Base-by-base conservation (phyloP, 225 moss, liverwort and hornwort genomes). In the Rhytidiadelphus loreus region DNA sequence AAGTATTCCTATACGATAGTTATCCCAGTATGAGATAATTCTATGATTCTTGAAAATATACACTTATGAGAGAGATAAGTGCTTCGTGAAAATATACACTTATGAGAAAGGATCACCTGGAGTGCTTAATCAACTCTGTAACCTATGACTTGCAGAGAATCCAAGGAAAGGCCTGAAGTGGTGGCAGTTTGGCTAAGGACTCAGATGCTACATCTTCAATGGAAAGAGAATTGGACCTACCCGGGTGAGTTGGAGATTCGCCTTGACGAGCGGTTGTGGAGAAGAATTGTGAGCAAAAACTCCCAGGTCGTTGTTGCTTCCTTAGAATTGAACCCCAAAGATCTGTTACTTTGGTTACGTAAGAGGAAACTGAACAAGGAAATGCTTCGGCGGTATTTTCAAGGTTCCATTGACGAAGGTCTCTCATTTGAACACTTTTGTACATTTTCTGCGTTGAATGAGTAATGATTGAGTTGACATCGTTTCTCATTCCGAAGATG, bases 111-210 rank as follows among this genome's bases (percentile, higher is more conserved):
- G 33, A 75, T 16, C 59, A 89, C 41, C 58, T 52, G 52, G 7
- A 46, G 46, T 7, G 46, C 7, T 80, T 53, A 80, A 74, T 75
- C 65, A 75, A 16, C 29, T 83, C 33, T 78, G 35, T 28, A 48
- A 85, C 53, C 29, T 52, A 73, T 74, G 61, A 55, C 66, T 83
- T 80, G 90, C 88, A 92, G 90, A 75, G 60, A 86, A 75, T 83
- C 79, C 74, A 80, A 86, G 83, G 86, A 75, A 83, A 26, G 63
- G 28, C 22, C 52, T 60, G 60, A 86, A 66, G 80, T 83, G 88
- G 86, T 92, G 83, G 88, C 86, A 83, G 65, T 90, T 90, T 48
- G 58, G 17, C 41, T 90, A 74, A 82, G 55, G 75, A 53, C 60
- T 50, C 58, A 50, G 62, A 56, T 29, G 14, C 33, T 57, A 32